Base-by-base conservation (phyloP, 2,329 filamentous ascomycete genomes). In the Hymenoscyphus fructigenus region DNA sequence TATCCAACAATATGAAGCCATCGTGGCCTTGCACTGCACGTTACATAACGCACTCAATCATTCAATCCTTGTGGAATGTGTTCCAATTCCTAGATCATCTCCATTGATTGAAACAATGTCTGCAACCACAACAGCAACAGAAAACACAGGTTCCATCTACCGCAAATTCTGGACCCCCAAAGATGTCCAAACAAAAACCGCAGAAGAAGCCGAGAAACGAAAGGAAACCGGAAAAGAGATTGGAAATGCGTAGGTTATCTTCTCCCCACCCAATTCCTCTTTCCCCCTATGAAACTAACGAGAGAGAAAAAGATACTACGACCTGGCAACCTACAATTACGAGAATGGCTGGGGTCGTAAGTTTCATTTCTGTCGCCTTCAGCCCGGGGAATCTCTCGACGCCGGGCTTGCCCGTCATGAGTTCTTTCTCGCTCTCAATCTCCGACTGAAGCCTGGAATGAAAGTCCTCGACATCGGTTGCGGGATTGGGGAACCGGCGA, bases 261-360 rank as follows among this genome's bases (percentile, higher is more conserved):
- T 9, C n/a, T 23, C 34, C 34, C 34, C 34, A 12, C 14, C 34
- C 34, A 36, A 36, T 36, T 38, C 36, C 36, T n/a, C n/a, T n/a
- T n/a, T n/a, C n/a, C n/a, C n/a, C n/a, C n/a, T n/a, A n/a, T n/a
- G n/a, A n/a, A n/a, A 53, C 5, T 14, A 23, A 53, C 12, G 1
- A 12, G 14, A 26, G 2, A 55, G 6, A 53, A 17, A 23, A 26
- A 61, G 60, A 1, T 61, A 61, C 41, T 61, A 61, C 41, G 50
- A 61, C 50, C 32, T 61, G 14, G 34, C 50, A 56, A 61, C 60
- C 60, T 15, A 41, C 20, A 61, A 61, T 26, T 61, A 61, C 32
- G 60, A 61, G 17, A 14, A 50, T 44, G 60, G 60, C 44, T 61
- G 60, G 60, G 60, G 60, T 28, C 60, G 50, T 20, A 61, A 61